Evolutionary conservation across 441 rosid genomes (phyloP), one percentile per base, ranked within the genome.

Genomic region (Populus hybrid): DNA sequence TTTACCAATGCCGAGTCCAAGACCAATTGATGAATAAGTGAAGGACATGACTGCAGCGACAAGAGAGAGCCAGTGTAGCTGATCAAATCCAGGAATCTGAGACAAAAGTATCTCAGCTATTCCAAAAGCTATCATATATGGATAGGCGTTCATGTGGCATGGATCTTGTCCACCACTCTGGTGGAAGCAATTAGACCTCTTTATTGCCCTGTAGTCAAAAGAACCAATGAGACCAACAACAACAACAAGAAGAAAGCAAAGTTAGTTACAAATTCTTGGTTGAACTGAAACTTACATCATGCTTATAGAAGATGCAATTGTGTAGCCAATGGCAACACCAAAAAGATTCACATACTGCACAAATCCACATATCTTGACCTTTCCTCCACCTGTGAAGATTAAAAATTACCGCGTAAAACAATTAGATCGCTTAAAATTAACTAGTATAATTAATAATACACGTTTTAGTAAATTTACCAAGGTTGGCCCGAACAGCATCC

Each of bases 261-360:
- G 16, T 26, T 66, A 40, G 34, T 12, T 42, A 70, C 42, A 24
- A n/a, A 70, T 40, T 26, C 9, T 64, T 9, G 53, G 34, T 9
- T 21, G 3, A 36, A 35, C 74, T 11, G 64, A 19, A 46, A 83
- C 96, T 89, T 71, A 92, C 98, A 91, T 87, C 98, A 93, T 89
- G 88, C 98, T 95, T 32, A 89, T 87, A 23, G 98, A 85, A 12
- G 98, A 82, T 65, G 96, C 96, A 10, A 95, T 93, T 2, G 98
- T 92, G 88, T 95, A 95, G 12, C 99, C 97, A 71, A 95, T 82
- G 11, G 99, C 92, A 38, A 87, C 88, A 9, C 98, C 98, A 42
- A 95, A 86, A 30, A 93, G 86, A 35, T 91, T 91, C 50, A 87
- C 16, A 79, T 95, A 93, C 75, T 95, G 99, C 79, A 93, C 88